These are phyloP conservation scores for Suillus hirtellus DNA, from an alignment of 768 basidiomycete genomes.

Conservation along the genomic window DNA sequence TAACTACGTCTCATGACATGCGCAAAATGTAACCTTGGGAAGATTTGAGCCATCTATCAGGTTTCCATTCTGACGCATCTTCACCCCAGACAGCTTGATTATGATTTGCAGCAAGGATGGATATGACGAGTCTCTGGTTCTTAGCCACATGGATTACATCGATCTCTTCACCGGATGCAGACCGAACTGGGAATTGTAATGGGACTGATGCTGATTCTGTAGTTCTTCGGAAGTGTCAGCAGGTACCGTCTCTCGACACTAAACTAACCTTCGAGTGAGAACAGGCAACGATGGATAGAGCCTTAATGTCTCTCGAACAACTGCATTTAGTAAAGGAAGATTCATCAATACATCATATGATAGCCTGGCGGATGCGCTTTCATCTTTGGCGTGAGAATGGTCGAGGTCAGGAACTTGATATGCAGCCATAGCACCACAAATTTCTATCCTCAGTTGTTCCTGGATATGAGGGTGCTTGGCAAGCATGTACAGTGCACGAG, in stretches of 20 bases:
- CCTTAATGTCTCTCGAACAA: conserved; percentile 43
- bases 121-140: conserved; percentile 43
- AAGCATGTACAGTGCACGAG: conserved; percentile 37
- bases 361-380: conserved; percentile 30
- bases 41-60: conserved; percentile 44
- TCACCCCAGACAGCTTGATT: conserved; percentile 46
- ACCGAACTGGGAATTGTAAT: conserved; percentile 25
- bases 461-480: conserved; percentile 39
- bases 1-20: neutral
- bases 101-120: conserved; percentile 43
- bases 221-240: conserved; percentile 27
- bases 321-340: conserved; percentile 39
- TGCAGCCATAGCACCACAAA: conserved; percentile 24
- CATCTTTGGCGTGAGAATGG: neutral
- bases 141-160: conserved; percentile 37
- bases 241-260: conserved; percentile 13
- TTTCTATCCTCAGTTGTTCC: conserved; percentile 38
- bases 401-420: conserved; percentile 14
- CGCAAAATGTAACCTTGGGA: neutral
- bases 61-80: conserved; percentile 45
- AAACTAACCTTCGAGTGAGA: conserved; percentile 41
- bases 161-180: conserved; percentile 18
- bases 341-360: conserved; percentile 40
- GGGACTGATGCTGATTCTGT: conserved; percentile 40
- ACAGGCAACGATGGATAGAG: conserved; percentile 42